A percentile compares a stretch with the other conserved stretches of the same genome.
Evolutionary conservation across 768 basidiomycete species (phyloP).

Genomic region (Suillus subaureus): DNA sequence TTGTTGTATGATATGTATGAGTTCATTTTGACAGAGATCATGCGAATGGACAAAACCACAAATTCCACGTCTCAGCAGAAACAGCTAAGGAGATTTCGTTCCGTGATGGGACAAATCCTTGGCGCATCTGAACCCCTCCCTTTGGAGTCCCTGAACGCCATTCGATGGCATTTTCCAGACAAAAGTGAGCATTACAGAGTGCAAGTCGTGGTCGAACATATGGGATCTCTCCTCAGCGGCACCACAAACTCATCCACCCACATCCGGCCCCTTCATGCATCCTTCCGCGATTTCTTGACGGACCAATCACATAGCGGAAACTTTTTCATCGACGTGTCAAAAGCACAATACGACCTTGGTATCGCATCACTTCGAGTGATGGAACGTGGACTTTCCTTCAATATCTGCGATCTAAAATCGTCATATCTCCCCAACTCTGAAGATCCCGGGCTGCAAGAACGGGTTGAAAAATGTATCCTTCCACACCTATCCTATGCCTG

Average conservation of each 20-base stretch:
- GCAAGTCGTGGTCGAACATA: not conserved
- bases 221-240: not conserved
- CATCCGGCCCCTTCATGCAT: not conserved
- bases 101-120: too few species aligned
- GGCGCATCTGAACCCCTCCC: too few species aligned
- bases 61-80: too few species aligned
- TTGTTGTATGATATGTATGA: too few species aligned
- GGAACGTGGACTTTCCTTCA: not conserved
- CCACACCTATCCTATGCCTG: not conserved
- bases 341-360: not conserved
- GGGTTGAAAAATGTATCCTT: not conserved
- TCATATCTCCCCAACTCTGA: not conserved
- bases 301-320: not conserved
- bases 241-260: not conserved
- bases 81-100: too few species aligned
- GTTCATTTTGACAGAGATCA: too few species aligned
- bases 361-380: not conserved
- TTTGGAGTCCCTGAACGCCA: not conserved
- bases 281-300: not conserved
- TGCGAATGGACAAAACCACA: too few species aligned
- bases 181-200: not conserved
- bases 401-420: not conserved
- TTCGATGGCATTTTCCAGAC: not conserved
- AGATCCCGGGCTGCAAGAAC: not conserved
- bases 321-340: not conserved